These are phyloP conservation scores for Mucor racemosus DNA, from an alignment of 371 early-diverging fungal species.

Conservation along the genomic window DNA sequence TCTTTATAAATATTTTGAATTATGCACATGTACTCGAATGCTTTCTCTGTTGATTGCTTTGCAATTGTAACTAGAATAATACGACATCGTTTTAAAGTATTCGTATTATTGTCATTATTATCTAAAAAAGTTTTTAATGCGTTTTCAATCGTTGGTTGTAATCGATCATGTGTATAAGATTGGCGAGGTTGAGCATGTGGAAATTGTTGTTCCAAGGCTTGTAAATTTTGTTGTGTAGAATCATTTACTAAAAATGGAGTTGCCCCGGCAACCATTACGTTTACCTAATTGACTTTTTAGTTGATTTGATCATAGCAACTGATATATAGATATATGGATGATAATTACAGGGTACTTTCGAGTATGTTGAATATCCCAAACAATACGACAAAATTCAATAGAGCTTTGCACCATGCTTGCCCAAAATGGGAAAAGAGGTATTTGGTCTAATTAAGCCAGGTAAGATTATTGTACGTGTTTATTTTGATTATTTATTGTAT, in stretches of 20 bases:
- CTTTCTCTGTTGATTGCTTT: slow-evolving; percentile 16
- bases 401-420: slow-evolving; percentile 42
- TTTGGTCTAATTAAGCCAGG: slow-evolving; percentile 20
- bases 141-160: slow-evolving; percentile 22
- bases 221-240: slow-evolving; percentile 8
- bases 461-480: neutral
- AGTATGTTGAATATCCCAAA: slow-evolving; percentile 27
- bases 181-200: slow-evolving; percentile 30
- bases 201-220: slow-evolving; percentile 15
- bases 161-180: slow-evolving; percentile 13
- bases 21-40: slow-evolving; percentile 22
- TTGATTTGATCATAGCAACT: neutral
- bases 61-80: slow-evolving; percentile 23
- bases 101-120: neutral
- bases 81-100: slow-evolving; percentile 20
- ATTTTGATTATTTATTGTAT: neutral
- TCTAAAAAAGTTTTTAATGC: slow-evolving; percentile 10
- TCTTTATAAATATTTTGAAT: neutral
- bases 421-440: slow-evolving; percentile 43
- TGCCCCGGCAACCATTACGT: slow-evolving; percentile 24
- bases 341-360: slow-evolving; percentile 16
- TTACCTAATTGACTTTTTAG: slow-evolving; percentile 13
- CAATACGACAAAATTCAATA: slow-evolving; percentile 39
- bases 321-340: neutral
- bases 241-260: slow-evolving; percentile 21